Evolutionary conservation across 2,329 filamentous ascomycete genomes (phyloP).

Genomic region (Lecanosticta acicola): DNA sequence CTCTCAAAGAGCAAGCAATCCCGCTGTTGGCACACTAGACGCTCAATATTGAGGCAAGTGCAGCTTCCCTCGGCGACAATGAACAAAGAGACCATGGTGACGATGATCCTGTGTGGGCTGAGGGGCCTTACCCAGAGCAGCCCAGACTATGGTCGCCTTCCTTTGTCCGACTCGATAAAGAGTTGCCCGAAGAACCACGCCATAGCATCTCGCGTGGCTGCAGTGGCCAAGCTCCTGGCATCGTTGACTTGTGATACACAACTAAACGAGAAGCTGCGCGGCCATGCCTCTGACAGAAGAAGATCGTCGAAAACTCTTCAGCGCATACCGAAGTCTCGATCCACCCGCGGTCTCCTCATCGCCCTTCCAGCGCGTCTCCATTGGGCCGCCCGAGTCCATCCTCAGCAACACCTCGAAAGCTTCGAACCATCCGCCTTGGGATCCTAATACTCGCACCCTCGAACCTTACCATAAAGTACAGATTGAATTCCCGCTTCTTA

Average conservation of each 20-base stretch:
- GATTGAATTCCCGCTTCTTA: constrained; percentile 9
- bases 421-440: background rate
- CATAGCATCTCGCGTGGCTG: background rate
- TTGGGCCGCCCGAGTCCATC: background rate
- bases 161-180: background rate
- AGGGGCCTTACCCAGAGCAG: background rate
- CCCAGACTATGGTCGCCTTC: background rate
- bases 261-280: background rate
- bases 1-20: no score
- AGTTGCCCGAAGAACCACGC: background rate
- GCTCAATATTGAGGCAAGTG: no score
- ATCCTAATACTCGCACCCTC: background rate
- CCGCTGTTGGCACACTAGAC: no score
- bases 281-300: background rate
- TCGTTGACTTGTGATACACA: no score
- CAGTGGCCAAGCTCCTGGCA: background rate
- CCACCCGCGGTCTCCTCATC: background rate
- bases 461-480: constrained; percentile 7
- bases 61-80: no score
- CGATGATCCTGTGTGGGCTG: background rate
- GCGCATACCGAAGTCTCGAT: background rate
- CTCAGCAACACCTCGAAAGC: background rate
- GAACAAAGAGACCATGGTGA: background rate
- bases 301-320: background rate
- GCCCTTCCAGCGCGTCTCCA: background rate